phyloP scores from a whole-genome alignment of 2,329 filamentous ascomycete species.

The Gyromitra esculenta region DNA sequence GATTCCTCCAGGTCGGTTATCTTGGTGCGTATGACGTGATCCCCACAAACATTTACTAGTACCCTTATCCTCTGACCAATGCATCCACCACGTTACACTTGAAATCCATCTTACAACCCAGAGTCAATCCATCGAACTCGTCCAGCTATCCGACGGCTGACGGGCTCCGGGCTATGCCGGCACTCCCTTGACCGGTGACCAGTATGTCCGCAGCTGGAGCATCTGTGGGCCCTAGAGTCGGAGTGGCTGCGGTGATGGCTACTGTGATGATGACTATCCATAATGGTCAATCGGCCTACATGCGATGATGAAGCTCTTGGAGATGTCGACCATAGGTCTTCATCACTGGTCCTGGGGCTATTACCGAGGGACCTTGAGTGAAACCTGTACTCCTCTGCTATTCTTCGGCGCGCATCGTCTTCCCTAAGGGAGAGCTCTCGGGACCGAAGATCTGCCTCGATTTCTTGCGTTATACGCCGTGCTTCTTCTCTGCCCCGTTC shows the following conservation, averaged over 20 bases:
- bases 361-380: constrained; percentile 38
- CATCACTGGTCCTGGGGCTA: constrained; percentile 38
- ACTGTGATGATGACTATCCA: constrained; percentile 10
- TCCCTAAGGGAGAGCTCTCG: constrained; percentile 38
- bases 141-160: neutral
- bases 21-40: neutral
- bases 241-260: constrained; percentile 41
- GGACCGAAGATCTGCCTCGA: constrained; percentile 16
- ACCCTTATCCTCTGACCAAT: neutral
- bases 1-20: neutral
- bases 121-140: constrained; percentile 36
- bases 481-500: constrained; percentile 24
- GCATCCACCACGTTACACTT: neutral
- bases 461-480: constrained; percentile 16
- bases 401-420: constrained; percentile 38
- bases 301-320: constrained; percentile 22
- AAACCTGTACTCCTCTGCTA: constrained; percentile 36
- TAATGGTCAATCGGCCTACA: constrained; percentile 19
- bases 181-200: constrained; percentile 44
- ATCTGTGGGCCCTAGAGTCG: constrained; percentile 28
- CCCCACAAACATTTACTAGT: neutral
- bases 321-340: constrained; percentile 34
- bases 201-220: constrained; percentile 31
- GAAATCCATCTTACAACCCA: constrained; percentile 16
- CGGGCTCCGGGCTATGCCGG: constrained; percentile 1